Base-by-base conservation (phyloP, 164 flowering plant genomes). In the Annona squamosa region DNA sequence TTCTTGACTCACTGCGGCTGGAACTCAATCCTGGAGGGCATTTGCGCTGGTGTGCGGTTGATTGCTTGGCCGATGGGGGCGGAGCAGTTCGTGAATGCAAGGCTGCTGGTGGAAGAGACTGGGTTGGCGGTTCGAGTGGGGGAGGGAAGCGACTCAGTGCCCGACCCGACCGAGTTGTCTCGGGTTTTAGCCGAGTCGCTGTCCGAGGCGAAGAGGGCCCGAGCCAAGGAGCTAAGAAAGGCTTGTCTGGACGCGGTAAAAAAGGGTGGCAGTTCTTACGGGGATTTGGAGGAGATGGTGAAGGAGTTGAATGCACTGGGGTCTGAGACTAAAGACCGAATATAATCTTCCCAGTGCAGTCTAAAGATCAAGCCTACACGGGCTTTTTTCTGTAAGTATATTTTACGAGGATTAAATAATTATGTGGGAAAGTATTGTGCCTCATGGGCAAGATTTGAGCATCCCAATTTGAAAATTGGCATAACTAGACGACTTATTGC, bases 1-100 rank as follows among this genome's bases (percentile, higher is more conserved):
- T 79, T 79, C 67, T 7, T 82, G 74, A 82, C 82, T 37, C 85
- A 82, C 62, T 78, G 81, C n/a, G 82, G 85, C 4, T 80, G 85
- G 85, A 82, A 82, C 73, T 82, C 85, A 68, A 72, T 71, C 41
- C 68, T 81, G 67, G 83, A 81, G 47, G 78, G 77, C 37, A 18
- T 81, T 7, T 45, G 18, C 17, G 77, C 81, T 18, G 82, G 85
- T 2, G 79, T 80, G 52, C 37, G 48, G 3, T 69, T 79, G 79
- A 76, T 82, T 46, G 64, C 79, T 1, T 82, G 85, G 85, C 82
- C 85, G 4, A 69, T 73, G 72, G 73, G 70, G 0, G 82, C 79
- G 4, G 81, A 81, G 42, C 83, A 81, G 37, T 78, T 71, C 67
- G 47, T 61, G 0, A 72, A 78, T 46, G 81, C 81, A 6, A 17